A percentile compares a stretch with the other conserved stretches of the same genome.
Evolutionary conservation across 139 green algal genomes (phyloP).

Genomic region (Nannochloris sp.): DNA sequence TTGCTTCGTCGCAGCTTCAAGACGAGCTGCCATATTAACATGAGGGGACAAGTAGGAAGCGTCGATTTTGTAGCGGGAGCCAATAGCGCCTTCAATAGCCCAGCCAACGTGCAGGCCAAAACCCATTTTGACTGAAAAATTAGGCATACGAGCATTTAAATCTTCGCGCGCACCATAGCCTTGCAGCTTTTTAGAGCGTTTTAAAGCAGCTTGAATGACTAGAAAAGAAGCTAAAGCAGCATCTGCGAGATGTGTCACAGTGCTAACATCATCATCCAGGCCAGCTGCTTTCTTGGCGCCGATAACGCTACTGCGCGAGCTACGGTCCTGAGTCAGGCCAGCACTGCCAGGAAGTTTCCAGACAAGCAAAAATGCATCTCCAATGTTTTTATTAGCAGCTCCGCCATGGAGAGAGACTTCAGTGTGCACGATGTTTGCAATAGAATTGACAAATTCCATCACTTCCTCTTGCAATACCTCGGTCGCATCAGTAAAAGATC

Average conservation of each 20-base stretch:
- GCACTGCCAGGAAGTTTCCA: constrained; percentile 72
- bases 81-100: constrained; percentile 95
- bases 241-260: constrained; percentile 52
- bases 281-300: not conserved
- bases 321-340: constrained; percentile 2
- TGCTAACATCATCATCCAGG: not conserved
- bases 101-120: constrained; percentile 93
- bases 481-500: constrained; percentile 82
- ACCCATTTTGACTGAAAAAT: constrained; percentile 70
- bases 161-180: constrained; percentile 38
- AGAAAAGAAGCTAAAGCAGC: constrained; percentile 84
- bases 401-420: constrained; percentile 80
- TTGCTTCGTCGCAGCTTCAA: constrained; percentile 91
- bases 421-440: constrained; percentile 88
- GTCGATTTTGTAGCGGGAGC: constrained; percentile 94
- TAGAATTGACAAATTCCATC: constrained; percentile 98
- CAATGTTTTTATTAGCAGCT: constrained; percentile 97
- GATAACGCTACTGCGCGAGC: constrained; percentile 3
- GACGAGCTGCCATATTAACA: constrained; percentile 92
- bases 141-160: constrained; percentile 69
- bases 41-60: constrained; percentile 92
- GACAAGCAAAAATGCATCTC: constrained; percentile 93
- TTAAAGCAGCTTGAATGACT: constrained; percentile 72
- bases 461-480: constrained; percentile 91
- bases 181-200: constrained; percentile 44